Evolutionary conservation across 2,329 filamentous ascomycete species (phyloP).

Genomic region (Xylaria sp.): DNA sequence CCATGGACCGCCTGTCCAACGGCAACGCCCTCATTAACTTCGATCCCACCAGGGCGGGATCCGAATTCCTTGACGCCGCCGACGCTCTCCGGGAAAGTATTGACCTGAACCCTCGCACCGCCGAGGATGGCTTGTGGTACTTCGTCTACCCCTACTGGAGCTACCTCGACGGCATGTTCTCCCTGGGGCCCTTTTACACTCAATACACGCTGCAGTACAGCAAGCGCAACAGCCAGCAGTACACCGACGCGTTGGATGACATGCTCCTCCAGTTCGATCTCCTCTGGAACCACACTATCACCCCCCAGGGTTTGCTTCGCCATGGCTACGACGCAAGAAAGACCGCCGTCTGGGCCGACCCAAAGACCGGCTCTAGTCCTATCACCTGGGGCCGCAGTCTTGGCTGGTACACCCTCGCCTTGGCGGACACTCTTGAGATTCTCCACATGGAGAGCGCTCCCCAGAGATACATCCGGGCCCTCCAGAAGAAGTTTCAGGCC

Average conservation of each 20-base stretch:
- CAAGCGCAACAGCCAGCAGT: neutral
- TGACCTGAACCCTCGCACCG: conserved; percentile 31
- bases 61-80: conserved; percentile 17
- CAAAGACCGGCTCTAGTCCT: conserved; percentile 34
- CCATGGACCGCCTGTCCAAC: conserved; percentile 32
- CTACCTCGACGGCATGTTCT: conserved; percentile 51
- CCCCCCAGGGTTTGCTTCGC: conserved; percentile 30
- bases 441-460: conserved; percentile 17
- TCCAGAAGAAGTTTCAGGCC: conserved; percentile 22
- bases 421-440: conserved; percentile 34
- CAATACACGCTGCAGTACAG: conserved; percentile 27
- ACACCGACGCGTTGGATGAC: conserved; percentile 23
- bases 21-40: conserved; percentile 28
- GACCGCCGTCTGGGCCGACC: conserved; percentile 34
- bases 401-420: conserved; percentile 36
- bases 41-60: conserved; percentile 4
- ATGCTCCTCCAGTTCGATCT: conserved; percentile 29
- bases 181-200: conserved; percentile 39
- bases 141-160: conserved; percentile 45
- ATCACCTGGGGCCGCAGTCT: conserved; percentile 36
- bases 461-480: neutral
- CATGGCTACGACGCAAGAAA: conserved; percentile 35
- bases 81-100: conserved; percentile 29
- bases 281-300: conserved; percentile 26
- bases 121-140: conserved; percentile 36